Conservation (phyloP, 306 rosid genomes). For the Lotus japonicus region DNA sequence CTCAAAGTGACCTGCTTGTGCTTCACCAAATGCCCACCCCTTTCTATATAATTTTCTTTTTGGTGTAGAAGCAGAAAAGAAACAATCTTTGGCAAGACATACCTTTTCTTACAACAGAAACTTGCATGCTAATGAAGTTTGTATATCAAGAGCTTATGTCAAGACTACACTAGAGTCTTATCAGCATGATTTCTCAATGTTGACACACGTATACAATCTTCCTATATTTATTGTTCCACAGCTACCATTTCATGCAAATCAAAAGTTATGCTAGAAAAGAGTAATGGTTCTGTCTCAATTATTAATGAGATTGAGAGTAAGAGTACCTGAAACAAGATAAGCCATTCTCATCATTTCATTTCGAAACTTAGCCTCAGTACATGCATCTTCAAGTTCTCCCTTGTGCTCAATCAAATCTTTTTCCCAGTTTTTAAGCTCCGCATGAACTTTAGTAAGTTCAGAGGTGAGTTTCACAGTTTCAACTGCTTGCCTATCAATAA, state of each 20-base stretch:
- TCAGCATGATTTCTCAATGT: background rate
- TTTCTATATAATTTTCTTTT: too few species aligned
- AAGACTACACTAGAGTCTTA: background rate
- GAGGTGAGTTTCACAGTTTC: constrained; percentile 73
- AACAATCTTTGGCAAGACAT: too few species aligned
- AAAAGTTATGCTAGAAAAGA: too few species aligned
- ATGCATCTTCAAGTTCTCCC: constrained; percentile 83
- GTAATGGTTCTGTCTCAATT: too few species aligned
- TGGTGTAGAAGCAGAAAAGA: too few species aligned
- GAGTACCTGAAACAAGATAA: constrained; percentile 3
- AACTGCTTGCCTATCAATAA: constrained; percentile 33
- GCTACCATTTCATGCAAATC: background rate
- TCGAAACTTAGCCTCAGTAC: constrained; percentile 64
- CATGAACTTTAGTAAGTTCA: constrained; percentile 77
- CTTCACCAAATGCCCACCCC: too few species aligned
- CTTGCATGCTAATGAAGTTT: background rate
- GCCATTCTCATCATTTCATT: constrained; percentile 62
- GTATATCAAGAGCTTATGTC: background rate
- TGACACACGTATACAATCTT: background rate
- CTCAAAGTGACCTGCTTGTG: too few species aligned
- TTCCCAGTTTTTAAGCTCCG: constrained; percentile 94
- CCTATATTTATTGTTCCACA: background rate
- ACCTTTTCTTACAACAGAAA: too few species aligned
- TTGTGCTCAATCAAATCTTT: constrained; percentile 78
- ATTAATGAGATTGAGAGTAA: background rate